Evolutionary conservation across 169 alveolate genomes (phyloP).

Genomic region (Plasmodium billcollinsi): DNA sequence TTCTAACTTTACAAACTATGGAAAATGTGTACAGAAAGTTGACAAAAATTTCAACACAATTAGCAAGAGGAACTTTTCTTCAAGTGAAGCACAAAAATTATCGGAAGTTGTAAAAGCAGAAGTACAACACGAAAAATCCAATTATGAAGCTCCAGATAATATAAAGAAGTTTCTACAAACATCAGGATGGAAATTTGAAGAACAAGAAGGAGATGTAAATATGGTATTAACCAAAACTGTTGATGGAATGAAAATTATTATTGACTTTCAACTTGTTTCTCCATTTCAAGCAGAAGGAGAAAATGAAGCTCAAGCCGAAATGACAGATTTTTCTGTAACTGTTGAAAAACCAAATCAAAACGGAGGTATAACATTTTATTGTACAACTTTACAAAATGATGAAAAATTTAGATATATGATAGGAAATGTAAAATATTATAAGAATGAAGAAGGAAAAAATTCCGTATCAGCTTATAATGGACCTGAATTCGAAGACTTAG

Average conservation of each 20-base stretch:
- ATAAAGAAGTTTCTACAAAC: constrained; percentile 84
- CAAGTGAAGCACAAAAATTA: constrained; percentile 86
- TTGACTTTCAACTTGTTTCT: constrained; percentile 88
- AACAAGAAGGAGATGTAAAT: constrained; percentile 89
- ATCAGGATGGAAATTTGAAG: constrained; percentile 87
- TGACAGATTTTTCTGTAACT: constrained; percentile 92
- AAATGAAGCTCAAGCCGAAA: constrained; percentile 90
- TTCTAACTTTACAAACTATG: constrained; percentile 25
- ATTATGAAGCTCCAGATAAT: constrained; percentile 86
- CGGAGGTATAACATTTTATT: constrained; percentile 91
- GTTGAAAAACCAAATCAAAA: constrained; percentile 84
- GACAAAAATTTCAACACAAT: constrained; percentile 21
- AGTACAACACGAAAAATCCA: constrained; percentile 87
- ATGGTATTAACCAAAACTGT: constrained; percentile 87
- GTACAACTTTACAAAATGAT: constrained; percentile 90
- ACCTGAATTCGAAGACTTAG: constrained; percentile 94
- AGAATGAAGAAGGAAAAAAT: constrained; percentile 86
- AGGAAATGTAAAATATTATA: constrained; percentile 87
- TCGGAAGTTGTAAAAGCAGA: constrained; percentile 87
- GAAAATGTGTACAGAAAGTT: constrained; percentile 31
- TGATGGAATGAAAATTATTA: constrained; percentile 86
- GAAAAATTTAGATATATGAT: constrained; percentile 89
- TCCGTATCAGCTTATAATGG: constrained; percentile 91
- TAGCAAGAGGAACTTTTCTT: constrained; percentile 67
- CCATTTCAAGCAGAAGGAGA: constrained; percentile 91